Conservation (phyloP, 495 filamentous ascomycete genomes). For the Schizothecium vesticola region DNA sequence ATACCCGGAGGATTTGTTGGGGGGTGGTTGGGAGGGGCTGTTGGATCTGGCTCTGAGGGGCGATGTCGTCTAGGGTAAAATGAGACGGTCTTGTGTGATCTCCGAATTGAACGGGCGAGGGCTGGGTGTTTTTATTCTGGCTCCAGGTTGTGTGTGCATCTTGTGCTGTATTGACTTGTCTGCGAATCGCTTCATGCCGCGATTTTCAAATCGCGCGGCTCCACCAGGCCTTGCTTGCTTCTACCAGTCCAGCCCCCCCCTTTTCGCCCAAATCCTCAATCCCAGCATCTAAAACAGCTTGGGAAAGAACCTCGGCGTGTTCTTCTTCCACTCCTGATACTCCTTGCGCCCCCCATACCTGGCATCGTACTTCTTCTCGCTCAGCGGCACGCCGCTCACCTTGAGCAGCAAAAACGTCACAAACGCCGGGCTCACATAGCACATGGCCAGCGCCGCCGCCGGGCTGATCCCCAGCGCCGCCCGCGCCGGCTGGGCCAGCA, state of each 20-base stretch:
- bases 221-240: too few species aligned
- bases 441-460: constrained; percentile 40
- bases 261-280: background rate
- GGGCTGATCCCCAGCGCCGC: constrained; percentile 47
- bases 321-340: constrained; percentile 61
- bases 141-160: background rate
- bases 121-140: too few species aligned
- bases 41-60: background rate
- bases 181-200: too few species aligned
- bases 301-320: constrained; percentile 60
- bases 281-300: constrained; percentile 41
- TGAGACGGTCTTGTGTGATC: background rate
- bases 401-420: constrained; percentile 55
- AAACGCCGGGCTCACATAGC: constrained; percentile 56
- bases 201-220: too few species aligned
- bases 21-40: background rate
- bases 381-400: constrained; percentile 55
- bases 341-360: constrained; percentile 57
- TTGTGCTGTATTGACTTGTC: too few species aligned
- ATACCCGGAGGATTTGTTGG: background rate
- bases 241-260: background rate
- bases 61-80: background rate
- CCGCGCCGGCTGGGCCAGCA: constrained; percentile 40
- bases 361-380: constrained; percentile 61
- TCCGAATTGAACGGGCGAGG: background rate